Percentiles rank a stretch among this genome's conserved stretches.
phyloP scores from a whole-genome alignment of 2,329 filamentous ascomycete genomes.

The Camillea tinctor region DNA sequence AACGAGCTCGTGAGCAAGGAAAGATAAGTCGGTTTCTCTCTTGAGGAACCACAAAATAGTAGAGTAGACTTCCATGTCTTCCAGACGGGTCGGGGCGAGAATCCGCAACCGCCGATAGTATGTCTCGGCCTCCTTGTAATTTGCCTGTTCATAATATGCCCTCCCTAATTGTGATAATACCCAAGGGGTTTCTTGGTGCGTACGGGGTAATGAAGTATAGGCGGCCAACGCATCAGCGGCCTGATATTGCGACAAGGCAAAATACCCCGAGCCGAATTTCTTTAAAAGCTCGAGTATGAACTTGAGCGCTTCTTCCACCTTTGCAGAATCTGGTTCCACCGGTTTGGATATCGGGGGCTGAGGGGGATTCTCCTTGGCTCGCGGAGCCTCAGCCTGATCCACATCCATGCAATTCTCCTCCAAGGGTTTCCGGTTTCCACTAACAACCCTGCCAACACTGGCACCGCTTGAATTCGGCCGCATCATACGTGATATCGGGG shows the following conservation, averaged over 20 bases:
- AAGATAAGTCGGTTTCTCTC: constrained; percentile 85
- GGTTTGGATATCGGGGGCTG: constrained; percentile 40
- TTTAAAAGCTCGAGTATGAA: constrained; percentile 78
- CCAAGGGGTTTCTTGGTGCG: constrained; percentile 89
- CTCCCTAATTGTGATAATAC: constrained; percentile 87
- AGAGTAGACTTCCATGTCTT: constrained; percentile 98
- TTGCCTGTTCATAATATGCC: constrained; percentile 85
- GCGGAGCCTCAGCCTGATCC: constrained; percentile 62
- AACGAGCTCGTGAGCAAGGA: constrained; percentile 85
- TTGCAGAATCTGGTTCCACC: constrained; percentile 54
- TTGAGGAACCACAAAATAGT: constrained; percentile 99
- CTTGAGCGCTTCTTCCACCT: constrained; percentile 72
- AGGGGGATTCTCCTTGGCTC: constrained; percentile 43
- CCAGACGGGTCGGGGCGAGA: constrained; percentile 76
- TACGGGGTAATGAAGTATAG: constrained; percentile 67
- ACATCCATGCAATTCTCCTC: constrained; percentile 67
- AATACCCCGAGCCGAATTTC: constrained; percentile 79
- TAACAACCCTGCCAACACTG: constrained; percentile 81
- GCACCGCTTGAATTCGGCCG: constrained; percentile 64
- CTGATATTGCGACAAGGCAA: constrained; percentile 74
- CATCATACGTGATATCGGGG: constrained; percentile 66
- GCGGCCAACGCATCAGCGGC: constrained; percentile 74
- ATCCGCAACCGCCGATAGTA: constrained; percentile 78
- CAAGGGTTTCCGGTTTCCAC: constrained; percentile 78
- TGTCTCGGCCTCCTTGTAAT: constrained; percentile 83